These are phyloP conservation scores for Gentiana straminea DNA, from an alignment of 257 asterid genomes.

Conservation along the genomic window DNA sequence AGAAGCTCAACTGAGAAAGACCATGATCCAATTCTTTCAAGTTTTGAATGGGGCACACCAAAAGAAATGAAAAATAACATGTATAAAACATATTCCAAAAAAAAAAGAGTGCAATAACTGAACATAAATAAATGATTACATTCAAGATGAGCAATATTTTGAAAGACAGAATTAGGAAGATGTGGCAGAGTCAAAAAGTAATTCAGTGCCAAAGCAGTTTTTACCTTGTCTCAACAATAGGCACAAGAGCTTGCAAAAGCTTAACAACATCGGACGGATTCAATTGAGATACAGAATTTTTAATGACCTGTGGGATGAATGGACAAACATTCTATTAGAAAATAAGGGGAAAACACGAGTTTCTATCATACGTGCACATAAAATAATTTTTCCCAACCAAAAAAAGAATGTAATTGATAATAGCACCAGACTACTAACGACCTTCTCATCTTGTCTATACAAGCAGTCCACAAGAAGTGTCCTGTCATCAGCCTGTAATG, in stretches of 20 bases:
- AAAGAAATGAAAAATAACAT: too few relatives aligned
- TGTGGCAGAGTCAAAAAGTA: neutral
- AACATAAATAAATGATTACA: too few relatives aligned
- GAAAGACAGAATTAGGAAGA: constrained; percentile 1
- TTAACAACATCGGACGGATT: constrained; percentile 75
- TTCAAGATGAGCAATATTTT: too few relatives aligned
- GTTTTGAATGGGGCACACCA: too few relatives aligned
- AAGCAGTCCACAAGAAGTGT: constrained; percentile 77
- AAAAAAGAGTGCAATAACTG: too few relatives aligned
- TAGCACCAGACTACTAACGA: constrained; percentile 5
- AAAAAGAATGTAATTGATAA: too few relatives aligned
- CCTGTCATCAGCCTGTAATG: constrained; percentile 77
- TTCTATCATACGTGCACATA: too few relatives aligned
- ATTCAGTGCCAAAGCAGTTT: neutral
- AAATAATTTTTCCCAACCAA: too few relatives aligned
- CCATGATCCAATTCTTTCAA: too few relatives aligned
- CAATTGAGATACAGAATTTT: constrained; percentile 58
- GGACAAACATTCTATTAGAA: neutral
- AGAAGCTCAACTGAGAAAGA: too few relatives aligned
- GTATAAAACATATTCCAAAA: too few relatives aligned
- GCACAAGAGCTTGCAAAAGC: constrained; percentile 62
- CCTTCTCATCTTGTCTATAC: constrained; percentile 86
- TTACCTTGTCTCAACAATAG: constrained; percentile 66
- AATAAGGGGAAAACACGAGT: too few relatives aligned
- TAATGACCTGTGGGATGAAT: constrained; percentile 48